Conservation (phyloP, 2,329 filamentous ascomycete genomes). For the Nemania sp. region DNA sequence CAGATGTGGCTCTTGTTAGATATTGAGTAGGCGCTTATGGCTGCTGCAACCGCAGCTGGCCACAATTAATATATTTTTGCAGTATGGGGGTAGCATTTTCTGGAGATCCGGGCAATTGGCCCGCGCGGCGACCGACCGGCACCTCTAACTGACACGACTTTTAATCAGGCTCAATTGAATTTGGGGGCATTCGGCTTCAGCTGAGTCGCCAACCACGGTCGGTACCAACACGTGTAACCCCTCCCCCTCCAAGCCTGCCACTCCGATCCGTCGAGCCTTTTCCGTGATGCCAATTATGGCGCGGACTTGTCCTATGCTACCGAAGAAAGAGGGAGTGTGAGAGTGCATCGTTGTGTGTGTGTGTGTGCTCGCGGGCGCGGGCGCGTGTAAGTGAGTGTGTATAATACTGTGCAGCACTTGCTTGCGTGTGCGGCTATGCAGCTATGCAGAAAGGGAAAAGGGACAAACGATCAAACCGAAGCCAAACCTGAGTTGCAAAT, state of each 20-base stretch:
- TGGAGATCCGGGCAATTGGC: slow-evolving; percentile 16
- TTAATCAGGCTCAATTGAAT: slow-evolving; percentile 24
- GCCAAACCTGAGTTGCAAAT: slow-evolving; percentile 11
- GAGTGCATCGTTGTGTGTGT: too few relatives aligned
- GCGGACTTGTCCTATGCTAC: slow-evolving; percentile 8
- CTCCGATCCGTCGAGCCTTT: not conserved
- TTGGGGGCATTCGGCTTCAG: slow-evolving; percentile 11
- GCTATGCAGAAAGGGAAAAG: too few relatives aligned
- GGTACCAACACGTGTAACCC: slow-evolving; percentile 10
- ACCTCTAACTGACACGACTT: not conserved
- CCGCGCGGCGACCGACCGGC: slow-evolving; percentile 16
- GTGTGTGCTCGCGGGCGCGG: too few relatives aligned
- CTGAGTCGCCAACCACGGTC: slow-evolving; percentile 8
- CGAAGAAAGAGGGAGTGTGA: not conserved
- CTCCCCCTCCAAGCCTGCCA: slow-evolving; percentile 5
- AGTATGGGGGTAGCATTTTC: slow-evolving; percentile 4
- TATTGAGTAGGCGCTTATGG: too few relatives aligned
- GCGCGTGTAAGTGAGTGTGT: too few relatives aligned
- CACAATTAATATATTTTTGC: too few relatives aligned
- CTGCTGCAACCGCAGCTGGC: too few relatives aligned
- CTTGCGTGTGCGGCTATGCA: too few relatives aligned
- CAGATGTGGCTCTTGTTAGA: too few relatives aligned
- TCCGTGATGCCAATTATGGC: slow-evolving; percentile 6
- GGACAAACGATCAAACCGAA: too few relatives aligned
- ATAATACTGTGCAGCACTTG: too few relatives aligned